These are phyloP conservation scores for Dipteronia dyeriana DNA, from an alignment of 345 rosid genomes.

Conservation along the genomic window DNA sequence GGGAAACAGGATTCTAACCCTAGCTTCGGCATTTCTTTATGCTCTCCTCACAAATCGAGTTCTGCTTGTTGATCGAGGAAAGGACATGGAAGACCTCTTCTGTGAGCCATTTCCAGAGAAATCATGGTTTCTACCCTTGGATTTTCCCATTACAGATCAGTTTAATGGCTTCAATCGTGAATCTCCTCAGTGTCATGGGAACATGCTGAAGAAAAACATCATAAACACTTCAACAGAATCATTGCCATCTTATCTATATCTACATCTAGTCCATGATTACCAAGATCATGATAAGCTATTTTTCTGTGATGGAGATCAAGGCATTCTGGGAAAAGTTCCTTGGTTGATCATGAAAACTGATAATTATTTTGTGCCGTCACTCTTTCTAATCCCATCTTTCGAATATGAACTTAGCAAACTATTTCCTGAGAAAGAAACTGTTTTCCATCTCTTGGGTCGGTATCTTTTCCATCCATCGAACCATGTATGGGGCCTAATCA, in stretches of 20 bases:
- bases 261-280: conserved; percentile 66
- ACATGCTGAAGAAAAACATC: conserved; percentile 48
- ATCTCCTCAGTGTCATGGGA: conserved; percentile 53
- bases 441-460: conserved; percentile 65
- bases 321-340: conserved; percentile 40
- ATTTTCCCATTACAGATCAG: conserved; percentile 42
- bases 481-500: conserved; percentile 68
- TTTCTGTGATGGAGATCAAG: conserved; percentile 61
- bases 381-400: conserved; percentile 59
- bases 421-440: conserved; percentile 57
- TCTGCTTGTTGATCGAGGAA: conserved; percentile 63
- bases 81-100: conserved; percentile 52
- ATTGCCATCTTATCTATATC: conserved; percentile 45
- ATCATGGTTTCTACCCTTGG: conserved; percentile 56
- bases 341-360: conserved; percentile 73
- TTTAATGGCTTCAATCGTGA: conserved; percentile 42
- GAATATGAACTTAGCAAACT: conserved; percentile 41
- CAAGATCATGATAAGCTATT: conserved; percentile 64
- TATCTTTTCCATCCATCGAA: conserved; percentile 73
- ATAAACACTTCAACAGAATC: conserved; percentile 26
- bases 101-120: conserved; percentile 64
- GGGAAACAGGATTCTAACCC: conserved; percentile 66
- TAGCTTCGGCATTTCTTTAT: conserved; percentile 64
- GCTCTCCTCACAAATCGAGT: conserved; percentile 66
- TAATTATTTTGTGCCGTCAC: conserved; percentile 70